phyloP scores from a whole-genome alignment of 2,329 filamentous ascomycete species.

The Microdochium paspali region DNA sequence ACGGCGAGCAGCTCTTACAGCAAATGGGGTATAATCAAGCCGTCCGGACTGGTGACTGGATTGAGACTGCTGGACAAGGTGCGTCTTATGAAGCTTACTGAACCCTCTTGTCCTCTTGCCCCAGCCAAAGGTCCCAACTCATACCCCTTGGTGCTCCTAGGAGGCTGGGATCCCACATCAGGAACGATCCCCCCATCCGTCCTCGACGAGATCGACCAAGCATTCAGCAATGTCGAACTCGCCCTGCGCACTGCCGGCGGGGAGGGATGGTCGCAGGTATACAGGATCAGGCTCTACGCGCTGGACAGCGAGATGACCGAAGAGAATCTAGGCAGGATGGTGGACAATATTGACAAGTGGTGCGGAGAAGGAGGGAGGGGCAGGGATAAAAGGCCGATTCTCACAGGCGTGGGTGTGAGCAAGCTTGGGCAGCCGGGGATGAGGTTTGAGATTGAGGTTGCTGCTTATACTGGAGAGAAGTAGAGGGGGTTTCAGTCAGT shows the following conservation, averaged over 20 bases:
- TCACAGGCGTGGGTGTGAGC: constrained; percentile 42
- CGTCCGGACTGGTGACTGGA: constrained; percentile 35
- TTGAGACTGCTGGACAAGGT: constrained; percentile 38
- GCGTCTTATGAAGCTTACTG: constrained; percentile 1
- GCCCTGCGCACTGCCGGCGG: constrained; percentile 41
- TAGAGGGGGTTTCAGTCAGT: neutral
- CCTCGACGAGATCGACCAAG: constrained; percentile 36
- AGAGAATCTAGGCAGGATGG: constrained; percentile 29
- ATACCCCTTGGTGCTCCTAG: constrained; percentile 11
- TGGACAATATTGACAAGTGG: constrained; percentile 19
- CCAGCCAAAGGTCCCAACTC: neutral
- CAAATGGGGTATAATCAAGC: constrained; percentile 31
- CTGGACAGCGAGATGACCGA: constrained; percentile 29
- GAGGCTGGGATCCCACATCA: constrained; percentile 20
- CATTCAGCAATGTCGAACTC: constrained; percentile 47
- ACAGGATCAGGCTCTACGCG: constrained; percentile 31
- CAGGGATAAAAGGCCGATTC: constrained; percentile 41
- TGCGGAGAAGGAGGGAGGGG: constrained; percentile 8
- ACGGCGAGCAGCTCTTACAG: constrained; percentile 14
- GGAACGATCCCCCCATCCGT: constrained; percentile 21
- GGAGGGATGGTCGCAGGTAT: constrained; percentile 47
- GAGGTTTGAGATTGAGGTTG: constrained; percentile 50
- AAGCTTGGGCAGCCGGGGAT: constrained; percentile 38
- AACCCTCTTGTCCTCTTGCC: neutral
- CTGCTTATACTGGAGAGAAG: constrained; percentile 29